phyloP scores from a whole-genome alignment of 176 grass and related monocot genomes.

The Raddia distichophylla region DNA sequence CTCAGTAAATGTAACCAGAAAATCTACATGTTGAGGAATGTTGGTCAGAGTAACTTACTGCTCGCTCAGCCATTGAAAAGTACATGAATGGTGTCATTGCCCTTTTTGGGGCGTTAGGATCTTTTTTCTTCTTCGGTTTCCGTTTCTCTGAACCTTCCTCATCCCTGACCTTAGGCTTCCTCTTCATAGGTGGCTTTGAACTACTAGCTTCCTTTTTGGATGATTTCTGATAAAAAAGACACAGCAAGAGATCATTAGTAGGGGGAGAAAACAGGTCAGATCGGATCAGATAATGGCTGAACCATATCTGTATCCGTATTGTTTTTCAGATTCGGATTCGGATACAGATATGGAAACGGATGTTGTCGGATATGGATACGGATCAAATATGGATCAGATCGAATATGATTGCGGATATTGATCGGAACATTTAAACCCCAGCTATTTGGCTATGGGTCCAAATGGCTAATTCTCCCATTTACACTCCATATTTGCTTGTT shows the following conservation, averaged over 20 bases:
- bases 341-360: no score
- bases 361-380: no score
- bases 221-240: conserved; percentile 54
- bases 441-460: no score
- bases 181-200: conserved; percentile 71
- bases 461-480: no score
- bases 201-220: conserved; percentile 77
- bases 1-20: neutral
- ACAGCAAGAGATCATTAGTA: conserved; percentile 20
- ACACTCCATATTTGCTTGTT: no score
- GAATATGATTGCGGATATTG: no score
- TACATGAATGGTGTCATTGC: conserved; percentile 95
- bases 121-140: conserved; percentile 91
- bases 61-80: conserved; percentile 92
- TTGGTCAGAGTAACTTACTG: conserved; percentile 52
- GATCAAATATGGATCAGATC: no score
- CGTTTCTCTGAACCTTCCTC: conserved; percentile 83
- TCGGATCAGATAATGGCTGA: no score
- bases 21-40: neutral
- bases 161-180: conserved; percentile 73
- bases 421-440: no score
- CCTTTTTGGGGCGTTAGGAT: conserved; percentile 96
- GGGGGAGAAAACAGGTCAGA: no score
- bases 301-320: no score
- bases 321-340: no score